These are phyloP conservation scores for Termitomyces sp. DNA, from an alignment of 768 basidiomycete species.

Conservation along the genomic window DNA sequence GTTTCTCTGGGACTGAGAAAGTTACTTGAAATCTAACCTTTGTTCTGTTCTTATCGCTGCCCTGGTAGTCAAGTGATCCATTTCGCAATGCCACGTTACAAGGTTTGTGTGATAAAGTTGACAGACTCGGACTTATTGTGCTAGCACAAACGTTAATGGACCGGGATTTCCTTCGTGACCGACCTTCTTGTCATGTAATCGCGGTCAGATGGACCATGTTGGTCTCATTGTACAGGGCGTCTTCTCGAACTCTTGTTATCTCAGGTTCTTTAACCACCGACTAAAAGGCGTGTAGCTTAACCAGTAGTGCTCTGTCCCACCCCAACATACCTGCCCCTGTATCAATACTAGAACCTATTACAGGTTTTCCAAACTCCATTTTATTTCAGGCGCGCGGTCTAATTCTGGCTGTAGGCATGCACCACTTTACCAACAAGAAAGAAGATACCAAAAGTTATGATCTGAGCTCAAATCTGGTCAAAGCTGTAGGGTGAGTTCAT, in stretches of 20 bases:
- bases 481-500: conserved; percentile 1
- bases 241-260: not conserved
- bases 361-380: not conserved
- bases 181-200: not conserved
- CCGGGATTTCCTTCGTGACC: not conserved
- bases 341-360: not conserved
- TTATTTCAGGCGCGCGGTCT: not conserved
- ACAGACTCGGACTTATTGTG: not conserved
- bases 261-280: not conserved
- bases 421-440: not conserved
- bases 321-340: not conserved
- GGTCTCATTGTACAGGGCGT: not conserved
- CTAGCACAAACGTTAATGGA: not conserved
- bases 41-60: not conserved
- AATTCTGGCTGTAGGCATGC: not conserved
- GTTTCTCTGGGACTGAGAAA: not conserved
- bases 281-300: not conserved
- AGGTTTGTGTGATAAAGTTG: not conserved
- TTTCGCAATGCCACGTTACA: not conserved
- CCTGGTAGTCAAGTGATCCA: not conserved
- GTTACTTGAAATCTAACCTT: not conserved
- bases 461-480: not conserved
- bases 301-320: not conserved
- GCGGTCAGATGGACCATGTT: not conserved
- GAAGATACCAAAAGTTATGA: not conserved